Percentiles rank a stretch among this genome's conserved stretches.
phyloP scores from a whole-genome alignment of 176 grass and related monocot genomes.

The Triticum timopheevii region DNA sequence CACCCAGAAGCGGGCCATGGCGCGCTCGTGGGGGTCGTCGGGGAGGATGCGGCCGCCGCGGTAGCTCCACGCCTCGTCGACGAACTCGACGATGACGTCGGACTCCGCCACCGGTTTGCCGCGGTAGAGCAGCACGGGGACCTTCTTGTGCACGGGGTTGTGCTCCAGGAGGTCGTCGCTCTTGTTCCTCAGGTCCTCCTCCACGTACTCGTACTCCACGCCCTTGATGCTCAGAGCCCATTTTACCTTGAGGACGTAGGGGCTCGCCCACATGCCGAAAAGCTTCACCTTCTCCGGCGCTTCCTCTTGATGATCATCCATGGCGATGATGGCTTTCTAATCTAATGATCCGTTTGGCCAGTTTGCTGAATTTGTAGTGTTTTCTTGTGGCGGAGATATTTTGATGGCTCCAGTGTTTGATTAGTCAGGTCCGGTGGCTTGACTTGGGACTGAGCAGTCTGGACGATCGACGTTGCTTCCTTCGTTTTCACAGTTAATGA shows the following conservation, averaged over 20 bases:
- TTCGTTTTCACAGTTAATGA: background rate
- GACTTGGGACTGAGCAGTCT: background rate
- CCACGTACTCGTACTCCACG: conserved; percentile 40
- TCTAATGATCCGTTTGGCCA: background rate
- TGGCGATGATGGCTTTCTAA: background rate
- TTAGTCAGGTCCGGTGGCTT: conserved; percentile 9
- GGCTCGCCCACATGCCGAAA: conserved; percentile 37
- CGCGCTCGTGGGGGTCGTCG: conserved; percentile 27
- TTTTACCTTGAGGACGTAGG: conserved; percentile 34
- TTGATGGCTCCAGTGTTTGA: background rate
- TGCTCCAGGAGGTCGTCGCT: conserved; percentile 28
- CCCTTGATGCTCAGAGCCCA: conserved; percentile 51
- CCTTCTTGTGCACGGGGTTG: conserved; percentile 51
- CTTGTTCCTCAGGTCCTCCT: conserved; percentile 48
- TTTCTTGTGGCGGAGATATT: background rate
- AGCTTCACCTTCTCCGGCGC: conserved; percentile 26
- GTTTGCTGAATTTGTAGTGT: background rate
- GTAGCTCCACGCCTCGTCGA: conserved; percentile 35
- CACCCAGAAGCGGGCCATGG: conserved; percentile 40
- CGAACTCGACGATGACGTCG: conserved; percentile 44
- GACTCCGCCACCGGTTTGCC: conserved; percentile 47
- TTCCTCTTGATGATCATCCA: background rate
- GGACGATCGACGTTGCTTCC: background rate
- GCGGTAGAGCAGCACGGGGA: conserved; percentile 36
- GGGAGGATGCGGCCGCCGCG: conserved; percentile 27